These are phyloP conservation scores for Physcomitrellopsis africana DNA, from an alignment of 225 moss, liverwort and hornwort genomes.

Conservation along the genomic window DNA sequence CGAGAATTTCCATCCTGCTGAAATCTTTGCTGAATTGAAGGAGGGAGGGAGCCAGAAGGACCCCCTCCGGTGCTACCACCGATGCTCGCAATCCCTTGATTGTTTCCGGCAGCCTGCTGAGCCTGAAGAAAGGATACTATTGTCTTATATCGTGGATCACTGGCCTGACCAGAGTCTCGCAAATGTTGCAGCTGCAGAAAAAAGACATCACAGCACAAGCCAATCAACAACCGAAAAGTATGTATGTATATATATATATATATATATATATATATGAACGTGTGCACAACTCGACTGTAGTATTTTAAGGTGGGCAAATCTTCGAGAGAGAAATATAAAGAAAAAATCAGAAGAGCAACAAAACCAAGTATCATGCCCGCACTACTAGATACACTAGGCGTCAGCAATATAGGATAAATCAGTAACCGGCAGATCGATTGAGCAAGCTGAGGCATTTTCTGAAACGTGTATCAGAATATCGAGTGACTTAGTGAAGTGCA, in stretches of 20 bases:
- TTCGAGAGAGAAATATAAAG: too few relatives aligned
- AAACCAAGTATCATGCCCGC: not conserved
- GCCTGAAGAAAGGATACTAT: slow-evolving; percentile 68
- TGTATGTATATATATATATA: too few relatives aligned
- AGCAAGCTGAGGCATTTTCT: not conserved
- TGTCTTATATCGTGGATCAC: slow-evolving; percentile 68
- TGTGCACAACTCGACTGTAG: too few relatives aligned
- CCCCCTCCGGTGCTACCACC: slow-evolving; percentile 69
- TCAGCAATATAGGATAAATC: not conserved
- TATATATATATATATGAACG: too few relatives aligned
- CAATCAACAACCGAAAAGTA: too few relatives aligned
- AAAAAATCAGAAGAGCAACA: not conserved
- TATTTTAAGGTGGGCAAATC: too few relatives aligned
- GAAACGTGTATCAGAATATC: not conserved
- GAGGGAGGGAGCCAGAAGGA: slow-evolving; percentile 59
- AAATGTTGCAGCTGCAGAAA: slow-evolving; percentile 73
- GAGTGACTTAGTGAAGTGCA: not conserved
- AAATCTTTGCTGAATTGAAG: slow-evolving; percentile 66
- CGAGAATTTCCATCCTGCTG: slow-evolving; percentile 72
- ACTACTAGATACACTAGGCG: not conserved
- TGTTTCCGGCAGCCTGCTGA: slow-evolving; percentile 53
- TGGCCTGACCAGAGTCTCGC: slow-evolving; percentile 68
- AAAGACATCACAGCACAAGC: not conserved
- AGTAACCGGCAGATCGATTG: not conserved
- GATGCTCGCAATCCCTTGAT: slow-evolving; percentile 60